Percentiles rank a stretch among this genome's conserved stretches.
Conservation (phyloP, 1,139 yeast species). For the Saccharomycopsis hybrid region DNA sequence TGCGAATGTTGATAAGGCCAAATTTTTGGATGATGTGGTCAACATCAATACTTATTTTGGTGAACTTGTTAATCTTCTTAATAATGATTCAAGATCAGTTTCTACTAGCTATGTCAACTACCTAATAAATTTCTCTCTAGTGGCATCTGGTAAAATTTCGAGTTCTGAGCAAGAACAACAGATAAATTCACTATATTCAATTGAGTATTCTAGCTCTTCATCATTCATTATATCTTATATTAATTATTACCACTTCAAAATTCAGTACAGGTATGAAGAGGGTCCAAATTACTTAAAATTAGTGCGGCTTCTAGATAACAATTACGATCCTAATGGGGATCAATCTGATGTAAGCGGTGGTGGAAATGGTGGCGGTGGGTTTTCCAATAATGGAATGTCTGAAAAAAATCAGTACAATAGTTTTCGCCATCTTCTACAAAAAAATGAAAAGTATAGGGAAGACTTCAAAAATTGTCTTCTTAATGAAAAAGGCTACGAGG, state of each 20-base stretch:
- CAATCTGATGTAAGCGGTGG: background rate
- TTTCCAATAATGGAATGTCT: background rate
- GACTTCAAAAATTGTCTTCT: conserved; percentile 15
- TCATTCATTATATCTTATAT: conserved; percentile 15
- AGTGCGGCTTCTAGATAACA: conserved; percentile 6
- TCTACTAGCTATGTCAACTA: background rate
- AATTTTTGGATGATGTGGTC: conserved; percentile 17
- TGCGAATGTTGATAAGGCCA: conserved; percentile 16
- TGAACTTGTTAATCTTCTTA: conserved; percentile 7
- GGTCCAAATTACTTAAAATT: conserved; percentile 15
- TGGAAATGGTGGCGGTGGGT: background rate
- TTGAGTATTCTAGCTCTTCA: conserved; percentile 12
- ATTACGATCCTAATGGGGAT: conserved; percentile 1
- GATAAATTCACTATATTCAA: background rate
- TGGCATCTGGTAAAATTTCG: background rate
- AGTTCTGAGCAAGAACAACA: background rate
- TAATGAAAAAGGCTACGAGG: conserved; percentile 19
- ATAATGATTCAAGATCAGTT: conserved; percentile 1
- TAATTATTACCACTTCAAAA: conserved; percentile 5
- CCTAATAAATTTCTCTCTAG: background rate
- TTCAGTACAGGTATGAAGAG: background rate
- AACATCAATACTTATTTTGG: conserved; percentile 3
- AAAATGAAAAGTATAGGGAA: conserved; percentile 8
- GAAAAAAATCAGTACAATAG: conserved; percentile 19
- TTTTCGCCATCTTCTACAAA: conserved; percentile 14